These are phyloP conservation scores for Tetramitus jugosus DNA, from an alignment of 208 protist species.

Conservation along the genomic window DNA sequence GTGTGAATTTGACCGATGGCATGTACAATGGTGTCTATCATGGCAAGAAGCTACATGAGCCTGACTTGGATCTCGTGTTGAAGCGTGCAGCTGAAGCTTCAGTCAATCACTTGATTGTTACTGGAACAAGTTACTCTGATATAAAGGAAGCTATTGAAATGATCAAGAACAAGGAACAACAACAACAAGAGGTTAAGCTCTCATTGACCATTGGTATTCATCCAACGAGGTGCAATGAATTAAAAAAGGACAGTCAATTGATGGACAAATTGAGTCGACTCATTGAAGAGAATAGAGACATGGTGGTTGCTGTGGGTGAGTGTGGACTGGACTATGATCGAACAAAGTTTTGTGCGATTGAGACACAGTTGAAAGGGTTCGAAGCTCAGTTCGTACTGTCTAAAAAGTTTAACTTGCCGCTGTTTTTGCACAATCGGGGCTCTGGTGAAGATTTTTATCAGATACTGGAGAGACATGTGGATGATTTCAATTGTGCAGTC, in stretches of 20 bases:
- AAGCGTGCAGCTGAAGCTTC: constrained; percentile 46
- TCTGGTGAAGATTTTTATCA: constrained; percentile 66
- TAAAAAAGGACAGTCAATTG: constrained; percentile 34
- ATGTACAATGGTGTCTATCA: constrained; percentile 68
- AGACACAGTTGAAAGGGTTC: constrained; percentile 70
- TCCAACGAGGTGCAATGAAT: constrained; percentile 67
- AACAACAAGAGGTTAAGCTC: constrained; percentile 33
- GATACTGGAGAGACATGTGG: constrained; percentile 46
- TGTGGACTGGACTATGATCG: constrained; percentile 85
- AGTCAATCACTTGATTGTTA: constrained; percentile 61
- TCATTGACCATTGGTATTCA: constrained; percentile 76
- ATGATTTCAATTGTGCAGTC: constrained; percentile 58
- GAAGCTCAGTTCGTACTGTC: constrained; percentile 63
- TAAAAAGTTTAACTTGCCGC: constrained; percentile 60
- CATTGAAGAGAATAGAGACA: constrained; percentile 17
- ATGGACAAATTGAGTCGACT: constrained; percentile 24
- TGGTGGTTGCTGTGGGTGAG: constrained; percentile 55
- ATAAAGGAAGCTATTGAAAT: constrained; percentile 52
- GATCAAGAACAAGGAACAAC: constrained; percentile 33
- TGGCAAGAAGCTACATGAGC: constrained; percentile 43
- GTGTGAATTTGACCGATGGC: constrained; percentile 63
- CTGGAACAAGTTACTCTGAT: constrained; percentile 52
- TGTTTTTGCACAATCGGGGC: constrained; percentile 85
- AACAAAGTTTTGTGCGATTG: constrained; percentile 71
- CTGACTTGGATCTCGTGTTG: constrained; percentile 56